Base-by-base conservation (phyloP, 202 grass and related monocot species). In the Eragrostis tef region DNA sequence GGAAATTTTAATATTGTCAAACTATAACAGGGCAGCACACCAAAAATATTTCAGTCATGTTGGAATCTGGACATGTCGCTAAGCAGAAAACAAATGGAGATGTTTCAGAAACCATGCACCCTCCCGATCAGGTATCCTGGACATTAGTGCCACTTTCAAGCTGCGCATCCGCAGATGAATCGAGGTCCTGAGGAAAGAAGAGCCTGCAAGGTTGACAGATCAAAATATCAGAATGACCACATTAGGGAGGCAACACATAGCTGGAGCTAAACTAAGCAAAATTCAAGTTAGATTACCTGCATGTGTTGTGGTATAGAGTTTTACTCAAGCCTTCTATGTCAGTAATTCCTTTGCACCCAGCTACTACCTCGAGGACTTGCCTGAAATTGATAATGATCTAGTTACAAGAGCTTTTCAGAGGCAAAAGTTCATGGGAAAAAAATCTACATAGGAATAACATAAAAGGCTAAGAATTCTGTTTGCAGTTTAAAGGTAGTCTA, bases 141-240 rank as follows among this genome's bases (percentile, higher is more conserved):
- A 70, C 24, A 64, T 31, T 26, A 45, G 67, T 45, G 60, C 87
- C 92, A 75, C 88, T 85, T 83, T 98, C 92, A 85, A 98, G 79
- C 65, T 94, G 84, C 8, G 92, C 82, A 85, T 93, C 83, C 0
- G 82, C 92, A 73, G 84, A 94, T 61, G 88, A 57, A 68, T 98
- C 92, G 39, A 98, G 81, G 58, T 98, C 92, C 15, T 91, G 90
- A 73, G 95, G 95, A 75, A 98, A 98, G 83, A 94, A 98, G 45
- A 98, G 80, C 85, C 92, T 98, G 76, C 86, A 80, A n/a, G 72
- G 36, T 85, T 78, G 14, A 27, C 51, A 81, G 3, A 47, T 79
- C 22, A 13, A 36, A 79, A 62, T 68, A 74, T 34, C 6, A 46
- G 52, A 10, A 72, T 7, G 70, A 76, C 57, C n/a, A 79, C 50